Evolutionary conservation across 2,329 filamentous ascomycete species (phyloP), one percentile per base, ranked within the genome.

Genomic region (Alternaria atra): DNA sequence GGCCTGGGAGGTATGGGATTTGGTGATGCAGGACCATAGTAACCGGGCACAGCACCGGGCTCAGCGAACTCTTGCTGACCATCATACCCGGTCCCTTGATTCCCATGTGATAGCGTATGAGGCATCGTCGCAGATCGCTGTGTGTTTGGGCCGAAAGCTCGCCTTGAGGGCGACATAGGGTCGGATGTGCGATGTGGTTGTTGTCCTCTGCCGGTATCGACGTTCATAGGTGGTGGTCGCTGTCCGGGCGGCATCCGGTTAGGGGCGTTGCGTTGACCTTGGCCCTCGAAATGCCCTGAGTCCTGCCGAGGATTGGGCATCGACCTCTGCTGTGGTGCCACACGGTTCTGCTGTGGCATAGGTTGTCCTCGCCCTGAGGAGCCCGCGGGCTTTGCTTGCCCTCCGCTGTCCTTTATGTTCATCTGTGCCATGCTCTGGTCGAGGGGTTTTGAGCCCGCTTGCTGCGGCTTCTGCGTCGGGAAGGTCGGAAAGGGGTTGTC

Each of bases 401-500:
- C 58, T 13, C 61, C 58, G 25, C 62, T 56, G 15, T 73, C 70
- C 13, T 63, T 70, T 50, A 80, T 67, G 30, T 67, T 77, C 73
- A 78, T 74, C 29, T 72, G 64, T 40, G 77, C 68, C 76, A 79
- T 79, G 27, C 70, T 70, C 46, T 77, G 73, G 17, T 77, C 73
- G 55, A 78, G 66, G 23, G 68, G 70, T 30, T 61, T 62, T 23
- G 58, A 39, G 13, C 63, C 55, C 3, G 58, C 29, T 48, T 61
- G 68, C 34, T 61, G 61, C 15, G 47, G 61, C 47, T 60, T 74
- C 58, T 69, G 75, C 68, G 71, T 69, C 13, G 80, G 80, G 63
- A 84, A 84, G 0, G 76, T 74, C 6, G 83, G 83, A 55, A 85
- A 85, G 0, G 83, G 81, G 61, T 82, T 85, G 68, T 85, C 83